Evolutionary conservation across 257 asterid species (phyloP).

Genomic region (Buddleja alternifolia): DNA sequence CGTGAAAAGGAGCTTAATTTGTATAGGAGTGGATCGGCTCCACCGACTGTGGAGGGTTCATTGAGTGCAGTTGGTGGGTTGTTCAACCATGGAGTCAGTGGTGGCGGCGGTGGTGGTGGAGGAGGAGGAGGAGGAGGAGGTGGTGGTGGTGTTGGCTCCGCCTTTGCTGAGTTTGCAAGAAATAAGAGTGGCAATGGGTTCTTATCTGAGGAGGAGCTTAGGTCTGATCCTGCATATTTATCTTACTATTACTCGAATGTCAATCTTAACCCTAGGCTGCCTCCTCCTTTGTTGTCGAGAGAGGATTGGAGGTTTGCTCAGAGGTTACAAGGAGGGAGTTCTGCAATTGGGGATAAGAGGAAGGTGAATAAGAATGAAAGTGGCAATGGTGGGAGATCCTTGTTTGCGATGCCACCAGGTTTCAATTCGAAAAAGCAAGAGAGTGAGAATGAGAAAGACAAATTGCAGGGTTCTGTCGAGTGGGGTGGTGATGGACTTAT

Average conservation of each 20-base stretch:
- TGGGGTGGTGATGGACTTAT: slow-evolving; percentile 96
- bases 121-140: slow-evolving; percentile 32
- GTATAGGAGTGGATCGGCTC: slow-evolving; percentile 98
- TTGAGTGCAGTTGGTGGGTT: slow-evolving; percentile 89
- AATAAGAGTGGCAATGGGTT: slow-evolving; percentile 59
- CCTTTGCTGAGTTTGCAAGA: slow-evolving; percentile 57
- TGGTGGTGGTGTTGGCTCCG: slow-evolving; percentile 30
- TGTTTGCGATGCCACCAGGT: slow-evolving; percentile 66
- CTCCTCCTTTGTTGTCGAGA: slow-evolving; percentile 91
- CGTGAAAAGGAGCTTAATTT: slow-evolving; percentile 88
- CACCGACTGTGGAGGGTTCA: slow-evolving; percentile 98
- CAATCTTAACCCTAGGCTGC: slow-evolving; percentile 95
- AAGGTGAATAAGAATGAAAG: slow-evolving; percentile 68
- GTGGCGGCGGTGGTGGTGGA: slow-evolving; percentile 30
- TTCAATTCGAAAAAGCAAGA: slow-evolving; percentile 69
- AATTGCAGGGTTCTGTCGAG: slow-evolving; percentile 63
- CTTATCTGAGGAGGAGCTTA: slow-evolving; percentile 86
- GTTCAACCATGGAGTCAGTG: slow-evolving; percentile 55
- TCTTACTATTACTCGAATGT: slow-evolving; percentile 89
- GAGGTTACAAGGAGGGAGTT: slow-evolving; percentile 84
- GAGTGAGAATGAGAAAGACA: slow-evolving; percentile 51
- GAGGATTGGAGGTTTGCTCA: slow-evolving; percentile 95
- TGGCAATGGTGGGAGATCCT: slow-evolving; percentile 62
- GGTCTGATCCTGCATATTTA: slow-evolving; percentile 90
- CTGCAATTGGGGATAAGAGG: slow-evolving; percentile 95